These are phyloP conservation scores for Nakaseomyces uthaithaninus DNA, from an alignment of 1,139 yeast genomes.

Conservation along the genomic window DNA sequence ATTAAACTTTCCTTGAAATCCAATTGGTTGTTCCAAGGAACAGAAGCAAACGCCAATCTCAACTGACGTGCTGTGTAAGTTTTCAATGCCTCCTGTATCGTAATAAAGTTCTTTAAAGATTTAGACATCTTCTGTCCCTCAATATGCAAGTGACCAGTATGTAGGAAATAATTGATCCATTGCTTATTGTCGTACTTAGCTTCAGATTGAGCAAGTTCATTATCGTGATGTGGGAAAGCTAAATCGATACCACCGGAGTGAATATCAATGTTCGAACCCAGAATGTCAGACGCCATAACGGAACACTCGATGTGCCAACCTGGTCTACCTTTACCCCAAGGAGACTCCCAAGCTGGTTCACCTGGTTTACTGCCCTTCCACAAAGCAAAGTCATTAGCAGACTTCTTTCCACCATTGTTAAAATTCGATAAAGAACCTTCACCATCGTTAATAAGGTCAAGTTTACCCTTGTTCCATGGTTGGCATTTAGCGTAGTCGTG, in stretches of 20 bases:
- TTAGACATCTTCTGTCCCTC: constrained; percentile 98
- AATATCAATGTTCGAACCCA: constrained; percentile 80
- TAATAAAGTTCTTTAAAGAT: constrained; percentile 86
- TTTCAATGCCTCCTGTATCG: constrained; percentile 81
- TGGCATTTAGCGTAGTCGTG: constrained; percentile 93
- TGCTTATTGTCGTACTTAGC: constrained; percentile 83
- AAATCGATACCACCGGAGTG: constrained; percentile 97
- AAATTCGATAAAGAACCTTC: constrained; percentile 76
- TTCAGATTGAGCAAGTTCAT: constrained; percentile 94
- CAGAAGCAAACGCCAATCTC: constrained; percentile 81
- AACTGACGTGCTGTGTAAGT: constrained; percentile 70
- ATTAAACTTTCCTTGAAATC: constrained; percentile 82
- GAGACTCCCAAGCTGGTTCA: constrained; percentile 92
- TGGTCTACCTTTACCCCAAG: constrained; percentile 97
- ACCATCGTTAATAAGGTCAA: constrained; percentile 83
- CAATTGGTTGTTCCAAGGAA: constrained; percentile 85
- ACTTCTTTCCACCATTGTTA: constrained; percentile 50
- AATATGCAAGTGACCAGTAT: constrained; percentile 94
- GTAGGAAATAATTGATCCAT: constrained; percentile 95
- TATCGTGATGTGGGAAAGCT: constrained; percentile 99
- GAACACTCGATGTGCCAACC: constrained; percentile 99
- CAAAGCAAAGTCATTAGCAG: constrained; percentile 82
- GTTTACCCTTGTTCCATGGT: constrained; percentile 94
- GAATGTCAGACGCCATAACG: constrained; percentile 90
- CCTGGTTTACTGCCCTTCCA: constrained; percentile 98